These are phyloP conservation scores for Vigna reflexopilosa DNA, from an alignment of 306 rosid genomes.

Conservation along the genomic window DNA sequence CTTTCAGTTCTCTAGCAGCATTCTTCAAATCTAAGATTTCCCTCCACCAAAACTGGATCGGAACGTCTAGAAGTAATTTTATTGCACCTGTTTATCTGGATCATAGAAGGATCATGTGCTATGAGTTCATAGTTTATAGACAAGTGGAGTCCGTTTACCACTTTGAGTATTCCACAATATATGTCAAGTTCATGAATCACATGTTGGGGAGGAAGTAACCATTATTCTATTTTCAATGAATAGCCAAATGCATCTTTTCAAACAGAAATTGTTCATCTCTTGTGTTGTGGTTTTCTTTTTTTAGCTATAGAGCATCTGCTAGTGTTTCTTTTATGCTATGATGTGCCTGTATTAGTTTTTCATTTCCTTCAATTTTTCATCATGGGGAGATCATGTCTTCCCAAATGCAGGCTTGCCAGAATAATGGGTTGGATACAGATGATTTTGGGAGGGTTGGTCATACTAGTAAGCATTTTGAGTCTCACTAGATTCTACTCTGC, in stretches of 20 bases:
- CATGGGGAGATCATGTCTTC: slow-evolving; percentile 64
- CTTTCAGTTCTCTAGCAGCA: slow-evolving; percentile 6
- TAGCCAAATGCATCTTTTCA: slow-evolving; percentile 19
- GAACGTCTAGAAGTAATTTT: slow-evolving; percentile 10
- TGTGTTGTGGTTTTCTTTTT: background rate
- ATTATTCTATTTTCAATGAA: slow-evolving; percentile 17
- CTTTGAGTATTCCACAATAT: slow-evolving; percentile 39
- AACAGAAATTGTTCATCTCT: slow-evolving; percentile 10
- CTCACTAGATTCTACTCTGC: slow-evolving; percentile 74
- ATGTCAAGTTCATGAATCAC: slow-evolving; percentile 39
- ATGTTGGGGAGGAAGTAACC: background rate
- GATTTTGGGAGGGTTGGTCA: slow-evolving; percentile 72
- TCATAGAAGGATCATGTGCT: slow-evolving; percentile 44
- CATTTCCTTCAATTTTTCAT: slow-evolving; percentile 24
- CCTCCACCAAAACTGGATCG: slow-evolving; percentile 51
- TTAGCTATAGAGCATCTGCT: slow-evolving; percentile 9
- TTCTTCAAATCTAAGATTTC: slow-evolving; percentile 41
- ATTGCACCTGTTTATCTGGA: slow-evolving; percentile 17
- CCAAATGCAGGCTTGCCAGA: slow-evolving; percentile 56
- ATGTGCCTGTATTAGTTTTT: slow-evolving; percentile 28
- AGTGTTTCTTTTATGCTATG: slow-evolving; percentile 32
- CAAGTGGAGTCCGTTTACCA: slow-evolving; percentile 40
- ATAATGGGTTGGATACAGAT: slow-evolving; percentile 76
- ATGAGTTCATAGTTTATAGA: slow-evolving; percentile 30
- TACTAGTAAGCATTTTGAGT: slow-evolving; percentile 66